A percentile compares a stretch with the other conserved stretches of the same genome.
Evolutionary conservation across 179 eudicot species (phyloP).

Genomic region (Silene noctiflora): DNA sequence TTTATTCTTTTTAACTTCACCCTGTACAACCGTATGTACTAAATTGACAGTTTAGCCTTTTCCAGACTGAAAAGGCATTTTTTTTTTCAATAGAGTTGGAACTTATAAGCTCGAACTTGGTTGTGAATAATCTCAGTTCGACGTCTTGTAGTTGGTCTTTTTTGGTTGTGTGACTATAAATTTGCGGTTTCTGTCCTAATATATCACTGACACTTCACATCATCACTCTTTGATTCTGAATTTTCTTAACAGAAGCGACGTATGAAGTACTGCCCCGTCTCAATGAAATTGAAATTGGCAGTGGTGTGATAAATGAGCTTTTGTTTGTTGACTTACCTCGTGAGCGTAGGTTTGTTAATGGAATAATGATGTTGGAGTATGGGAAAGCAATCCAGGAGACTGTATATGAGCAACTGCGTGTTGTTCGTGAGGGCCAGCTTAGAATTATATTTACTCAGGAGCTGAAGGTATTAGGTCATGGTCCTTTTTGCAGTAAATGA

Average conservation of each 20-base stretch:
- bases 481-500: neutral
- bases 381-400: conserved; percentile 90
- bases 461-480: conserved; percentile 52
- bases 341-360: conserved; percentile 64
- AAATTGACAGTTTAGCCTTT: neutral
- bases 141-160: neutral
- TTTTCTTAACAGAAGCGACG: conserved; percentile 68
- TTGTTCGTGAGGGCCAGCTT: conserved; percentile 90
- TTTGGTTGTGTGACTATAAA: neutral
- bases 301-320: conserved; percentile 89
- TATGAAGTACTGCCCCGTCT: conserved; percentile 94
- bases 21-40: neutral
- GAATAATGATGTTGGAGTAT: conserved; percentile 85
- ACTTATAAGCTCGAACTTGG: neutral
- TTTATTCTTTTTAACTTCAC: neutral
- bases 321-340: conserved; percentile 83
- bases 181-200: neutral
- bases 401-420: conserved; percentile 90
- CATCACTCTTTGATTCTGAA: conserved; percentile 9
- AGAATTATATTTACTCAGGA: conserved; percentile 79
- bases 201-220: neutral
- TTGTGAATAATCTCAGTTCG: neutral
- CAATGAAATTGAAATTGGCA: conserved; percentile 78
- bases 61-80: neutral
- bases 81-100: neutral